These are phyloP conservation scores for Diaporthe batatas DNA, from an alignment of 2,329 filamentous ascomycete genomes.

Conservation along the genomic window DNA sequence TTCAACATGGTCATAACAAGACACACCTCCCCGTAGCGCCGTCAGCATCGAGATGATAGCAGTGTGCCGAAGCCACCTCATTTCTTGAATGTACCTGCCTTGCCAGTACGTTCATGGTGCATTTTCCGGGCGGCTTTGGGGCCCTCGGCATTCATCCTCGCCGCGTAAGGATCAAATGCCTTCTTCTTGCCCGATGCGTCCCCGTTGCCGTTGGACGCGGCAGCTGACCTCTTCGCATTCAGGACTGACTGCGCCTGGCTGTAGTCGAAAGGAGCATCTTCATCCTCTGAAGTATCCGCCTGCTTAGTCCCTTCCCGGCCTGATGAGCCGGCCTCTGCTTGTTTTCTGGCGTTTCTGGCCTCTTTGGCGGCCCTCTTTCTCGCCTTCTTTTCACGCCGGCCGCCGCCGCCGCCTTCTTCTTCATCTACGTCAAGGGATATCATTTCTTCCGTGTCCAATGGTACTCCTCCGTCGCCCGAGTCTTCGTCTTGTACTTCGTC, in stretches of 20 bases:
- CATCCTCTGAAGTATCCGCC: constrained; percentile 43
- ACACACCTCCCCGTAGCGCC: too few relatives aligned
- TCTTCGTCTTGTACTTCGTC: constrained; percentile 42
- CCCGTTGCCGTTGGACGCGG: constrained; percentile 32
- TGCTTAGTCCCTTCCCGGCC: constrained; percentile 16
- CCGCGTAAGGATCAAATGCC: constrained; percentile 51
- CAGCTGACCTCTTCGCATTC: constrained; percentile 46
- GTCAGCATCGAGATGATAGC: too few relatives aligned
- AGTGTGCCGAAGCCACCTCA: constrained; percentile 35
- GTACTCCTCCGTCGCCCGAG: constrained; percentile 37
- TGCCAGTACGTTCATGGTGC: constrained; percentile 51
- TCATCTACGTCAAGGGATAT: constrained; percentile 42
- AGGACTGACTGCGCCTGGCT: constrained; percentile 52
- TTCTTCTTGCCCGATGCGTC: constrained; percentile 47
- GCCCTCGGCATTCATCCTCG: constrained; percentile 48
- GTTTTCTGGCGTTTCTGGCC: constrained; percentile 42
- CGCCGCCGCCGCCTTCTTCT: constrained; percentile 41
- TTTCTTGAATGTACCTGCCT: constrained; percentile 58
- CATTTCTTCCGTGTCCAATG: constrained; percentile 36
- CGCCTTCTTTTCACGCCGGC: constrained; percentile 43
- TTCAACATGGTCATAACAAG: not conserved
- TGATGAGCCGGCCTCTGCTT: constrained; percentile 39
- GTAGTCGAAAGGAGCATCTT: constrained; percentile 54
- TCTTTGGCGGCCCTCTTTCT: constrained; percentile 40
- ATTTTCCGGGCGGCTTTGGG: constrained; percentile 50